Percentiles rank a stretch among this genome's conserved stretches.
Conservation (phyloP, 495 filamentous ascomycete genomes). For the Lophiostoma macrostomum region DNA sequence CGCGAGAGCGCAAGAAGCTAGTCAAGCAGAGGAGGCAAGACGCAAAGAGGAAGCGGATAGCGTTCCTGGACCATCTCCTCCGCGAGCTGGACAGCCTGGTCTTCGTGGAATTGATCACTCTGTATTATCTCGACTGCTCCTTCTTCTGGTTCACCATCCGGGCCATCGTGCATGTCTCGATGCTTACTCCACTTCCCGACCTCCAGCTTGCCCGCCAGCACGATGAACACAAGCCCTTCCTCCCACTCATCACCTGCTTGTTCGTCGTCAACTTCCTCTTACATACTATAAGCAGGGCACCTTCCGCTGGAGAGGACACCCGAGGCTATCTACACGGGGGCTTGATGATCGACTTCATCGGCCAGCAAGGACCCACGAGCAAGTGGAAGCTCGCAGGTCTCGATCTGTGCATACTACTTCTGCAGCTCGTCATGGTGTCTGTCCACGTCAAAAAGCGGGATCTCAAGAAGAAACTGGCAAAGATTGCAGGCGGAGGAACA, state of each 20-base stretch:
- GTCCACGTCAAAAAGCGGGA: conserved; percentile 68
- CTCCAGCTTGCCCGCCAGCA: conserved; percentile 54
- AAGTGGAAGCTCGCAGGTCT: conserved; percentile 60
- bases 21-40: conserved; percentile 39
- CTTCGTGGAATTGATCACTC: conserved; percentile 71
- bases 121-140: conserved; percentile 93
- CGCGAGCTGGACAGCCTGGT: conserved; percentile 75
- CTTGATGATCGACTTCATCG: conserved; percentile 81
- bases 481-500: conserved; percentile 19
- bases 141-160: conserved; percentile 69
- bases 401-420: conserved; percentile 60
- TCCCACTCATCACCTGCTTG: conserved; percentile 47
- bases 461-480: conserved; percentile 41
- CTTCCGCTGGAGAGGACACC: conserved; percentile 68
- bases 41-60: conserved; percentile 50
- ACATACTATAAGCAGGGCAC: conserved; percentile 60
- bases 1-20: conserved; percentile 36
- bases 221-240: conserved; percentile 41
- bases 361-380: conserved; percentile 71
- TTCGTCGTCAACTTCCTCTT: conserved; percentile 67
- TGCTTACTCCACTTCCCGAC: conserved; percentile 75
- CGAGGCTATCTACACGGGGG: conserved; percentile 83
- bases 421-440: conserved; percentile 74
- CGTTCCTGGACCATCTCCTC: conserved; percentile 67
- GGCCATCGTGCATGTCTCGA: conserved; percentile 66